Evolutionary conservation across 768 basidiomycete species (phyloP), one percentile per base, ranked within the genome.

Genomic region (Podaxis mareebaensis): DNA sequence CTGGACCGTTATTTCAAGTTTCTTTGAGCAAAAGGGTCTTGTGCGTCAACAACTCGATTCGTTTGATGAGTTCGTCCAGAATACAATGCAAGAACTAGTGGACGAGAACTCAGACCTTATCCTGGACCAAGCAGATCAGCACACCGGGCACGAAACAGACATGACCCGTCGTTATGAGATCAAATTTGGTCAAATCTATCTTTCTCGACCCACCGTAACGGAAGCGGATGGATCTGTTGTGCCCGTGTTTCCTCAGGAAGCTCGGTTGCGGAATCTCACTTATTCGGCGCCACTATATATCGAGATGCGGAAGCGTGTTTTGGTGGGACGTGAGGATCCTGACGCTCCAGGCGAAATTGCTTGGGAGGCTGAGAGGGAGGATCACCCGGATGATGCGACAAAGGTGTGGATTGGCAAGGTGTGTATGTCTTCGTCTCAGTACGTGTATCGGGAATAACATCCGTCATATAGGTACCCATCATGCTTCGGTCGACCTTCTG

Each of bases 61-160:
- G 11, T 99, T 96, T 76, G 95, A 99, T 74, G 96, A 99, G 78
- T 99, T 99, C 71, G 93, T 99, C 38, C 95, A 98, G 73, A 98
- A 98, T 69, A 98, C 95, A 13, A 97, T 99, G 95, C 96, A 99
- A 77, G 97, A 99, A 74, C 83, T 99, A 26, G 96, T 99, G 22
- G 97, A 98, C 74, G 97, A 99, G 78, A 93, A 93, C 67, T 79
- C 90, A n/a, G 93, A 94, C 70, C 86, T 99, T 71, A 95, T 96
- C 67, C 81, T 99, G 53, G 96, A 99, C 78, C 97, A 99, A 77
- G 91, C 91, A 57, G 91, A 93, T 74, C 97, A 99, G 76, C 95
- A 97, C 74, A 92, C 95, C 8, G 96, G 96, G 4, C 90, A 92
- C 67, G 86, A 90, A 49, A 77, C 81, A 46, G 83, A 87, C 65